A percentile compares a stretch with the other conserved stretches of the same genome.
Conservation (phyloP, 1,284 basidiomycete genomes). For the Trametes polyzona region DNA sequence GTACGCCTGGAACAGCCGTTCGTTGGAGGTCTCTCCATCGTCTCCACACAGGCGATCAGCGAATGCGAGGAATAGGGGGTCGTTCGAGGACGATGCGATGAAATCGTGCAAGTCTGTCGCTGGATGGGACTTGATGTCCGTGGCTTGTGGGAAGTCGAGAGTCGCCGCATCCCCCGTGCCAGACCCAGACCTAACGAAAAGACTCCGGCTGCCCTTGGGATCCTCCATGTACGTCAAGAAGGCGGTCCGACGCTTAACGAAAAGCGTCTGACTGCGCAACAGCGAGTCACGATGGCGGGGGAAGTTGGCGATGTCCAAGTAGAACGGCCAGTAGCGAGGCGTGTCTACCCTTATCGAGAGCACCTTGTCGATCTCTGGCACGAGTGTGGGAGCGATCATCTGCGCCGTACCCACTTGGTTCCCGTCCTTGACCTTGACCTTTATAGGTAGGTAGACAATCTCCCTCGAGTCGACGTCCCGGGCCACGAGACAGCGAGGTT, state of each 20-base stretch:
- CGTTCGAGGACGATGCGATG: slow-evolving; percentile 83
- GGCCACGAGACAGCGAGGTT: slow-evolving; percentile 90
- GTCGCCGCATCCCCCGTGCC: slow-evolving; percentile 77
- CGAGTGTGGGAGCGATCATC: slow-evolving; percentile 88
- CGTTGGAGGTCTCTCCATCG: slow-evolving; percentile 56
- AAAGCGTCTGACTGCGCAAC: slow-evolving; percentile 79
- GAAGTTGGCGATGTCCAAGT: slow-evolving; percentile 73
- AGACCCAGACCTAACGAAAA: slow-evolving; percentile 81
- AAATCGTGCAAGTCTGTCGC: slow-evolving; percentile 80
- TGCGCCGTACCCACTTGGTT: slow-evolving; percentile 64
- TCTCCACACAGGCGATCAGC: slow-evolving; percentile 75
- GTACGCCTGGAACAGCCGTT: slow-evolving; percentile 70
- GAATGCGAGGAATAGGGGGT: slow-evolving; percentile 74
- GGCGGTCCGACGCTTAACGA: slow-evolving; percentile 90
- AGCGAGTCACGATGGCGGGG: slow-evolving; percentile 73
- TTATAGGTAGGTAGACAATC: slow-evolving; percentile 89
- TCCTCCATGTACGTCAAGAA: slow-evolving; percentile 94
- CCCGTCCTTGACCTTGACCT: slow-evolving; percentile 76
- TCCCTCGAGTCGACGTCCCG: slow-evolving; percentile 90
- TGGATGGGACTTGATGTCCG: slow-evolving; percentile 64
- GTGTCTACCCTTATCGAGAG: slow-evolving; percentile 86
- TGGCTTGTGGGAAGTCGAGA: slow-evolving; percentile 80
- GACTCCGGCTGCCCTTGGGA: slow-evolving; percentile 88
- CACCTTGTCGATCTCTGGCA: slow-evolving; percentile 84
- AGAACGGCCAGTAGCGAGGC: slow-evolving; percentile 93